phyloP scores from a whole-genome alignment of 73 alveolate genomes.

The Paramecium primaurelia region DNA sequence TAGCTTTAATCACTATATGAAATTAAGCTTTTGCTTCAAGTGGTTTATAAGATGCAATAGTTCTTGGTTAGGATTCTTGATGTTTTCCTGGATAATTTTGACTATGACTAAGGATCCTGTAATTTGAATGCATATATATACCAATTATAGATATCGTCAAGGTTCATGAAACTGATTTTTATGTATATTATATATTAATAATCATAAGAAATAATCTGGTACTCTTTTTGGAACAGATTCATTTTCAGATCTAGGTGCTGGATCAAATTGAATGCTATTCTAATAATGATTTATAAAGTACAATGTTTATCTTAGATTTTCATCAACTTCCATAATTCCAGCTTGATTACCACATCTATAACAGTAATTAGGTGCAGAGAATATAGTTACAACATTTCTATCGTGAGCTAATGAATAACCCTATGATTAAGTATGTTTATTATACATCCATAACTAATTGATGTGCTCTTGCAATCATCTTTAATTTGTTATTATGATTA shows the following conservation, averaged over 20 bases:
- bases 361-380: slow-evolving; percentile 95
- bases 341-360: slow-evolving; percentile 90
- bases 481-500: slow-evolving; percentile 79
- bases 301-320: slow-evolving; percentile 62
- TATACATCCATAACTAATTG: slow-evolving; percentile 90
- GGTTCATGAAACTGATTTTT: slow-evolving; percentile 40
- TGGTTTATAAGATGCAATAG: slow-evolving; percentile 46
- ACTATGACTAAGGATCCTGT: slow-evolving; percentile 40
- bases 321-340: slow-evolving; percentile 75
- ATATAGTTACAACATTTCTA: slow-evolving; percentile 81
- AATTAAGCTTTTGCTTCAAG: slow-evolving; percentile 58
- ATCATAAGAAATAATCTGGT: slow-evolving; percentile 47
- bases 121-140: neutral
- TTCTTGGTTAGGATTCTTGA: slow-evolving; percentile 58
- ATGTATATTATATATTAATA: neutral
- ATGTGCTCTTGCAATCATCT: slow-evolving; percentile 90
- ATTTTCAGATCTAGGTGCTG: slow-evolving; percentile 66
- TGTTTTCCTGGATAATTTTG: slow-evolving; percentile 60
- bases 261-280: neutral
- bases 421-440: slow-evolving; percentile 60
- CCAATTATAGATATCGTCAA: slow-evolving; percentile 52
- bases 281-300: neutral
- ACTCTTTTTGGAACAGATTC: slow-evolving; percentile 9
- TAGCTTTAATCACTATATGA: slow-evolving; percentile 48
- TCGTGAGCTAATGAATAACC: slow-evolving; percentile 81